These are phyloP conservation scores for Globisporangium lucens DNA, from an alignment of 352 stramenopile species.

Conservation along the genomic window DNA sequence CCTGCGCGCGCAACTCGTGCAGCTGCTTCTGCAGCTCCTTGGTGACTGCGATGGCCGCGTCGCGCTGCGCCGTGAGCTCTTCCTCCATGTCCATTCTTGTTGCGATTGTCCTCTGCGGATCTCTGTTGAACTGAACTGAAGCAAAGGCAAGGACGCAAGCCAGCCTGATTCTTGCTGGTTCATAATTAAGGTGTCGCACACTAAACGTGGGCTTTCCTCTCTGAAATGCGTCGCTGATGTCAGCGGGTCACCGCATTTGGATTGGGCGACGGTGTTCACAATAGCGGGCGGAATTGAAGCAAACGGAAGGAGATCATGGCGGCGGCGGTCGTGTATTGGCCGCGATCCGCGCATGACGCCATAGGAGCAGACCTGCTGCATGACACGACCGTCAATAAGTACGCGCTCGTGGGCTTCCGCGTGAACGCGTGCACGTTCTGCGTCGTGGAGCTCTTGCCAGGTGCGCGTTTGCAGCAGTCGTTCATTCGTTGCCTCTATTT, in stretches of 20 bases:
- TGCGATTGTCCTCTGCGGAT: background rate
- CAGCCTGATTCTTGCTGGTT: background rate
- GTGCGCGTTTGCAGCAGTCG: constrained; percentile 3
- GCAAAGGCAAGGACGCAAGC: background rate
- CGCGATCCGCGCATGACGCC: constrained; percentile 18
- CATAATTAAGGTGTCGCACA: background rate
- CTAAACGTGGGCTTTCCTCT: background rate
- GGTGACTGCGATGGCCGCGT: constrained; percentile 70
- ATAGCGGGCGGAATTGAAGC: background rate
- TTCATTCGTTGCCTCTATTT: background rate
- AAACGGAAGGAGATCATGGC: background rate
- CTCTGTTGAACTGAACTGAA: background rate
- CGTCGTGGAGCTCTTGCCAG: constrained; percentile 25
- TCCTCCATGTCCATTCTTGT: constrained; percentile 52
- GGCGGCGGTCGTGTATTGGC: constrained; percentile 45
- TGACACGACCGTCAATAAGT: background rate
- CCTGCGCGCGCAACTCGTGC: constrained; percentile 39
- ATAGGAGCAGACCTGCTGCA: background rate
- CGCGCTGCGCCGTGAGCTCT: constrained; percentile 68
- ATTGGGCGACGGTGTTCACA: background rate
- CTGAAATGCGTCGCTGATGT: constrained; percentile 12
- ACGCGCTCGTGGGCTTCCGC: constrained; percentile 19
- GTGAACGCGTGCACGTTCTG: constrained; percentile 24
- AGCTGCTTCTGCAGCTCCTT: constrained; percentile 71
- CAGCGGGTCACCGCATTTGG: constrained; percentile 9